Percentiles rank a stretch among this genome's conserved stretches.
Conservation (phyloP, 2,329 filamentous ascomycete genomes). For the Penicillium sp. region DNA sequence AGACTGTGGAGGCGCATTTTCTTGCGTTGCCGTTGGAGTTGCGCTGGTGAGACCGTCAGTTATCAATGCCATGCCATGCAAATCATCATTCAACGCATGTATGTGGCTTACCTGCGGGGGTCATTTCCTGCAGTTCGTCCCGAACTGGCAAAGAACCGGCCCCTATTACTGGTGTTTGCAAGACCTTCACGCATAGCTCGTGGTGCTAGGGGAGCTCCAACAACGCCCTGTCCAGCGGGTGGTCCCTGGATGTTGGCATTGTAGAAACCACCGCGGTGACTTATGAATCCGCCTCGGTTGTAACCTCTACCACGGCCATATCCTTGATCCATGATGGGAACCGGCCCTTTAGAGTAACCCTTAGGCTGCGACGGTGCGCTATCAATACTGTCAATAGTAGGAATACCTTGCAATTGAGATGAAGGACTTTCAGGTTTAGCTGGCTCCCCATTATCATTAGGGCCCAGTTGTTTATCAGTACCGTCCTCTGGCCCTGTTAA, state of each 20-base stretch:
- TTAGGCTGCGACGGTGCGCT: constrained; percentile 20
- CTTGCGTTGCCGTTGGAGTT: constrained; percentile 23
- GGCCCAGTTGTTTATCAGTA: not conserved
- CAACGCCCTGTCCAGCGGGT: constrained; percentile 52
- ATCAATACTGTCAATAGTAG: constrained; percentile 30
- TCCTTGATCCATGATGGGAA: constrained; percentile 23
- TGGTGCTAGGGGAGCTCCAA: constrained; percentile 80
- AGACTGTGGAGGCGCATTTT: constrained; percentile 22
- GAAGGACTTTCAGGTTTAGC: not conserved
- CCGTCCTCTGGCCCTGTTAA: constrained; percentile 6
- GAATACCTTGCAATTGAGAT: constrained; percentile 26
- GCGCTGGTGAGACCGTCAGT: constrained; percentile 5
- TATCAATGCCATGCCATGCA: not conserved
- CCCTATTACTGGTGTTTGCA: constrained; percentile 69
- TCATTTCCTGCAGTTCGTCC: constrained; percentile 25
- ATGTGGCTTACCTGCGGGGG: constrained; percentile 30
- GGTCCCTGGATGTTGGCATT: constrained; percentile 30
- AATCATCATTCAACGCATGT: constrained; percentile 2
- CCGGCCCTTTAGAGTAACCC: constrained; percentile 28
- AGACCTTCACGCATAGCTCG: constrained; percentile 90
- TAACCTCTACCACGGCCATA: constrained; percentile 40
- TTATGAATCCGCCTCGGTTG: constrained; percentile 45
- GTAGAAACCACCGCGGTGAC: constrained; percentile 35
- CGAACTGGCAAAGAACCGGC: constrained; percentile 48
- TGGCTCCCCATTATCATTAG: not conserved